Evolutionary conservation across 225 moss, liverwort and hornwort genomes (phyloP).

Genomic region (Neckera pumila): DNA sequence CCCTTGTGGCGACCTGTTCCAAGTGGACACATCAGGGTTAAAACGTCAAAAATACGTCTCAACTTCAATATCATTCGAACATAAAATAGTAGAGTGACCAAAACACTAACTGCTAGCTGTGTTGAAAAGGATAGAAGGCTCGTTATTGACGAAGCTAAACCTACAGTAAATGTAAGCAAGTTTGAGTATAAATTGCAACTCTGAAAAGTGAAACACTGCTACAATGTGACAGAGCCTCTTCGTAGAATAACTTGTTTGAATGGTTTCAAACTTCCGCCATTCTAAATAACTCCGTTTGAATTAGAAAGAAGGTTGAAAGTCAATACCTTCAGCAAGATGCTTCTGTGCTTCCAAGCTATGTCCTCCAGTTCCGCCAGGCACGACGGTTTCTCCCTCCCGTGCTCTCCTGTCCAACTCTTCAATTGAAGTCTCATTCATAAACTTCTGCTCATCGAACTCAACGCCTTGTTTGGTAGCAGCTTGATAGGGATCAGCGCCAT

Average conservation of each 20-base stretch:
- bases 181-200: background rate
- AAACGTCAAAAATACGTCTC: background rate
- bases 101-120: too few relatives aligned
- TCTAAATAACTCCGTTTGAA: too few relatives aligned
- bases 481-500: constrained; percentile 12
- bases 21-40: background rate
- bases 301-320: background rate
- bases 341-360: constrained; percentile 30
- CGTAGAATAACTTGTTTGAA: background rate
- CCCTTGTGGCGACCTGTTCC: constrained; percentile 17
- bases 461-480: background rate
- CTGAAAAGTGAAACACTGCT: background rate
- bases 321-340: constrained; percentile 22
- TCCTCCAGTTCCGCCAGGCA: constrained; percentile 32
- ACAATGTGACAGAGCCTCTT: background rate
- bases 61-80: background rate
- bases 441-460: constrained; percentile 10
- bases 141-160: background rate
- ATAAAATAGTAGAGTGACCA: background rate
- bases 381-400: constrained; percentile 11
- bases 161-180: too few relatives aligned
- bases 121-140: background rate
- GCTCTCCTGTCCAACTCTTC: constrained; percentile 22
- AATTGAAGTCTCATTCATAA: background rate
- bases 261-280: too few relatives aligned